A percentile compares a stretch with the other conserved stretches of the same genome.
Conservation (phyloP, 2,329 filamentous ascomycete species). For the Colletotrichum chlorophyti region DNA sequence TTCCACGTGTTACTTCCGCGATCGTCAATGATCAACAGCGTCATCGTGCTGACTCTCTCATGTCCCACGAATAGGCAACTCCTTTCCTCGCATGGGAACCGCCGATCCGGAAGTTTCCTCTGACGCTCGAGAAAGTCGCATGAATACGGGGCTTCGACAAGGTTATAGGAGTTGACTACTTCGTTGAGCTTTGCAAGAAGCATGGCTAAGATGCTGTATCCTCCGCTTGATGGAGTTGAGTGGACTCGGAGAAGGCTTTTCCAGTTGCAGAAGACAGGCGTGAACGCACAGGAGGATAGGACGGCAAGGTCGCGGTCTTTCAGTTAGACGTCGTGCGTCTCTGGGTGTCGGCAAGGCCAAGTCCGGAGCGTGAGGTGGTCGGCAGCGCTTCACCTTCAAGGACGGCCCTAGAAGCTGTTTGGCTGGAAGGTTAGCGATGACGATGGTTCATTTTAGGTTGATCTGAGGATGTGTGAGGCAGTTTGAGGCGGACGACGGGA, state of each 20-base stretch:
- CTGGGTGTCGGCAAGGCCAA: background rate
- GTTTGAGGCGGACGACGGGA: too few species aligned
- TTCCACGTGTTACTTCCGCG: slow-evolving; percentile 9
- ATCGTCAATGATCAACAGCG: slow-evolving; percentile 20
- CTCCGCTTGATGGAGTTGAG: too few species aligned
- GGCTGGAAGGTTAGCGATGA: too few species aligned
- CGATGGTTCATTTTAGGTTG: too few species aligned
- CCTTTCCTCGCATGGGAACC: slow-evolving; percentile 8
- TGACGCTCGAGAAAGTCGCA: slow-evolving; percentile 3
- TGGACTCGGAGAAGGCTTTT: too few species aligned
- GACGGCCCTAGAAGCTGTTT: too few species aligned
- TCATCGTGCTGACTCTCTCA: slow-evolving; percentile 9
- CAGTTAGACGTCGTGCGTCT: slow-evolving; percentile 9
- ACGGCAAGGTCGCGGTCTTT: background rate
- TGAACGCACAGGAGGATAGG: background rate
- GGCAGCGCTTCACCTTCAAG: background rate
- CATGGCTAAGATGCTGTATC: too few species aligned
- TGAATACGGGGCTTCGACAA: background rate
- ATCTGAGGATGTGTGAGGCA: too few species aligned
- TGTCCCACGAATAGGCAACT: slow-evolving; percentile 7
- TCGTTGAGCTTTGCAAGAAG: too few species aligned
- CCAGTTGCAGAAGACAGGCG: too few species aligned
- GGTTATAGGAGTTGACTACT: background rate
- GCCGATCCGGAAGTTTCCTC: slow-evolving; percentile 22
- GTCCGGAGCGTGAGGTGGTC: slow-evolving; percentile 2